phyloP scores from a whole-genome alignment of 352 stramenopile species.

The Phytophthora uliginosa region DNA sequence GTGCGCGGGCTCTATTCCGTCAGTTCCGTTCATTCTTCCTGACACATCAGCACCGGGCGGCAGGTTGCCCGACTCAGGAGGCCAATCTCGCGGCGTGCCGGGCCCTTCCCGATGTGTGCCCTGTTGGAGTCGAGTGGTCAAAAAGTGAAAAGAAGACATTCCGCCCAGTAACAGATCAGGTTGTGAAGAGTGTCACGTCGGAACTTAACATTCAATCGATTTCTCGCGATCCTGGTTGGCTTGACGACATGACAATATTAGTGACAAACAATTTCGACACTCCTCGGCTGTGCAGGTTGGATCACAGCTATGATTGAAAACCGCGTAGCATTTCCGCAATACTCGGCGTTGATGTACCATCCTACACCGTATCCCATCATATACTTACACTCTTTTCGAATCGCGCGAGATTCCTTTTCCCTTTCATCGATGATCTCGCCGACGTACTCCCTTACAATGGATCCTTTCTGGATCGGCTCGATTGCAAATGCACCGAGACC shows the following conservation, averaged over 20 bases:
- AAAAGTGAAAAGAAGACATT: slow-evolving; percentile 1
- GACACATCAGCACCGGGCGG: slow-evolving; percentile 7
- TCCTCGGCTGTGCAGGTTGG: not conserved
- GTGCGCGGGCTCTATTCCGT: slow-evolving; percentile 5
- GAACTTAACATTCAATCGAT: slow-evolving; percentile 3
- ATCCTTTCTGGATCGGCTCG: too few species aligned
- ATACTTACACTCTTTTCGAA: too few species aligned
- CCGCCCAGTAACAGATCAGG: slow-evolving; percentile 8
- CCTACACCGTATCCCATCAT: not conserved
- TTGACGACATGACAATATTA: slow-evolving; percentile 17
- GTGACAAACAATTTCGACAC: slow-evolving; percentile 28
- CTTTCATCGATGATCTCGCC: too few species aligned
- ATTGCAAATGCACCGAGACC: too few species aligned
- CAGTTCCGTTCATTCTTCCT: slow-evolving; percentile 14
- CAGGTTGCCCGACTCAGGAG: slow-evolving; percentile 4
- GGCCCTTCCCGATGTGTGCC: slow-evolving; percentile 1
- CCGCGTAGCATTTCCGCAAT: not conserved
- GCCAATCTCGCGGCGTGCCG: slow-evolving; percentile 1
- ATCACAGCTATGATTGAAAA: slow-evolving; percentile 6
- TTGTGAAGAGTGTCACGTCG: not conserved
- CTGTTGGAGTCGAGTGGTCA: not conserved
- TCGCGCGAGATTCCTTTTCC: too few species aligned
- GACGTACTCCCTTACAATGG: too few species aligned
- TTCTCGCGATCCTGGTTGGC: slow-evolving; percentile 6
- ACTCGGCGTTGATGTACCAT: too few species aligned